Evolutionary conservation across 208 protist genomes (phyloP).

Genomic region (Crithidia mellificae): DNA sequence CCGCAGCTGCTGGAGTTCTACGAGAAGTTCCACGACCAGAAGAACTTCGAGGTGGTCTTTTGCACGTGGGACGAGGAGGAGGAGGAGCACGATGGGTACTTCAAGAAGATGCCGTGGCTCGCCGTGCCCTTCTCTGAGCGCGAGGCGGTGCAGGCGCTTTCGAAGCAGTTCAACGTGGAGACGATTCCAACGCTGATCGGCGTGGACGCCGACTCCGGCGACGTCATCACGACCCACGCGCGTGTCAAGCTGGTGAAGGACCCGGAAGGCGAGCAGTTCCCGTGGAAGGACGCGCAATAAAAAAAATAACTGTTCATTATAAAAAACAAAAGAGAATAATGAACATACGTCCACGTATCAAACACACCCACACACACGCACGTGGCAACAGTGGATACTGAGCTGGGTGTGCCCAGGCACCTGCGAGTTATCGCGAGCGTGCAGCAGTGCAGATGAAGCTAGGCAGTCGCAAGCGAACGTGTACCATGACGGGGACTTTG

Average conservation of each 20-base stretch:
- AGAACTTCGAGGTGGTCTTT: slow-evolving; percentile 69
- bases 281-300: slow-evolving; percentile 47
- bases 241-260: slow-evolving; percentile 61
- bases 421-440: no score
- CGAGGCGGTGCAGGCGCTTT: slow-evolving; percentile 47
- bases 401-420: no score
- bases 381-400: no score
- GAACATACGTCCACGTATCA: no score
- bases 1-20: slow-evolving; percentile 74
- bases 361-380: no score
- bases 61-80: slow-evolving; percentile 47
- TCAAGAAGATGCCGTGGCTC: slow-evolving; percentile 73
- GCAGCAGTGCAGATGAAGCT: no score
- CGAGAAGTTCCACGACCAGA: slow-evolving; percentile 32
- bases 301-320: no score
- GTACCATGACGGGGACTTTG: no score
- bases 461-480: no score
- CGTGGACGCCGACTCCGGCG: slow-evolving; percentile 75
- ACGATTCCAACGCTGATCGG: slow-evolving; percentile 81
- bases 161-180: slow-evolving; percentile 58
- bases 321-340: no score
- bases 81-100: slow-evolving; percentile 46
- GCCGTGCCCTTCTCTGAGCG: slow-evolving; percentile 64
- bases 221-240: slow-evolving; percentile 60
- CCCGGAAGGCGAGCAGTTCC: slow-evolving; percentile 68